Percentiles rank a stretch among this genome's conserved stretches.
phyloP scores from a whole-genome alignment of 352 stramenopile genomes.

The Aphanomyces invadans region DNA sequence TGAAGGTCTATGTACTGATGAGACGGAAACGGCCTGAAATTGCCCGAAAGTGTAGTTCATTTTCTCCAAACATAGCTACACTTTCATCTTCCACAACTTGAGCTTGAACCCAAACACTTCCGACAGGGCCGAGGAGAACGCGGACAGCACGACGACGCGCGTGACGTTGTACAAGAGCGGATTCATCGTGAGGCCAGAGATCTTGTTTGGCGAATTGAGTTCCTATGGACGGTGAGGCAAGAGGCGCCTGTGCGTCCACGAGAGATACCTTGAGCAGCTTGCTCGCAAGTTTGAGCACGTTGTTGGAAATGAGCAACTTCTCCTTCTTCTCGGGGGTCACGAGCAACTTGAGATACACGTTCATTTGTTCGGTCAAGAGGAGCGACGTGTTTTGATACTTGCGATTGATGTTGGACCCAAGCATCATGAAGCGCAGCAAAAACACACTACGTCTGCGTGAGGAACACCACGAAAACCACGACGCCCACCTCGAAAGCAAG shows the following conservation, averaged over 20 bases:
- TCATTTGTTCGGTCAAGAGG: slow-evolving; percentile 87
- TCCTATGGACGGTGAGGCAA: too few relatives aligned
- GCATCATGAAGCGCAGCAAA: slow-evolving; percentile 87
- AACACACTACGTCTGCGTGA: slow-evolving; percentile 47
- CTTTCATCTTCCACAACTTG: slow-evolving; percentile 87
- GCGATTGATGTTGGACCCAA: slow-evolving; percentile 86
- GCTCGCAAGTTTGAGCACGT: slow-evolving; percentile 85
- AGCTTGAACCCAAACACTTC: slow-evolving; percentile 90
- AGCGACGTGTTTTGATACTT: slow-evolving; percentile 90
- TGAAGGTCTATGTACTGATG: too few relatives aligned
- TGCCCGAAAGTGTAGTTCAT: too few relatives aligned
- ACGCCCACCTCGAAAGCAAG: slow-evolving; percentile 70
- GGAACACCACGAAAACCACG: slow-evolving; percentile 19
- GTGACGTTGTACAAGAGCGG: slow-evolving; percentile 86
- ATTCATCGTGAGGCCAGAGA: slow-evolving; percentile 87
- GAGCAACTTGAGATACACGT: slow-evolving; percentile 76
- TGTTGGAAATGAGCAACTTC: slow-evolving; percentile 84
- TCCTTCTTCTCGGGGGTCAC: slow-evolving; percentile 84
- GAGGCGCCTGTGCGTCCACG: neutral
- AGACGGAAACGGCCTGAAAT: too few relatives aligned
- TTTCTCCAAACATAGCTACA: slow-evolving; percentile 15
- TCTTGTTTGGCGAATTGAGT: slow-evolving; percentile 86
- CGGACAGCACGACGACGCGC: slow-evolving; percentile 80
- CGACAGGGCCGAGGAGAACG: slow-evolving; percentile 81
- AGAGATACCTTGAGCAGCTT: slow-evolving; percentile 78